Conservation (phyloP, 2,329 filamentous ascomycete species). For the Teratosphaeria zuluensis region DNA sequence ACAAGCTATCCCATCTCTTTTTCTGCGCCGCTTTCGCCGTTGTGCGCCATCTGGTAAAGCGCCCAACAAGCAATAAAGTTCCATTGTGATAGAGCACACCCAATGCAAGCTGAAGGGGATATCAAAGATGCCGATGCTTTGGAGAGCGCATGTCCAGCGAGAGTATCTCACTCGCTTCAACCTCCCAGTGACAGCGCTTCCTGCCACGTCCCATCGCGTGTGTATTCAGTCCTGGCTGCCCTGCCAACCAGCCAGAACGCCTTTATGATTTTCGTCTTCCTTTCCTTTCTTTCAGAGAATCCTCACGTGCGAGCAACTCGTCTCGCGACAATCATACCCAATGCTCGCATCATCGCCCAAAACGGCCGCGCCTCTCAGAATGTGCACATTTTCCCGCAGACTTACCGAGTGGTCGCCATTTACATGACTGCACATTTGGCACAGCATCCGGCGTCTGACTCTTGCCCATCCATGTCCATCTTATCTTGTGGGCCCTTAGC, state of each 20-base stretch:
- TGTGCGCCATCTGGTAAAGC: not conserved
- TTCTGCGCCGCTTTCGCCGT: not conserved
- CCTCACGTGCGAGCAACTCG: not conserved
- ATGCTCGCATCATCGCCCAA: not conserved
- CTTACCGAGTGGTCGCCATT: conserved; percentile 16
- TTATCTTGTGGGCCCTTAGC: conserved; percentile 43
- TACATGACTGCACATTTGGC: conserved; percentile 83
- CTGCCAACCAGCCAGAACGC: not conserved
- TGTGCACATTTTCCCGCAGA: not conserved
- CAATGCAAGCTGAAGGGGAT: conserved; percentile 1
- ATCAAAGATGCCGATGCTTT: not conserved
- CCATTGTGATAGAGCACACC: not conserved
- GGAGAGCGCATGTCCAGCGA: not conserved
- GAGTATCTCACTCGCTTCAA: not conserved
- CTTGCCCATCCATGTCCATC: conserved; percentile 67
- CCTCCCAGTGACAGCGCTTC: not conserved
- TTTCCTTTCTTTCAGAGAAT: not conserved
- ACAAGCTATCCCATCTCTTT: not conserved
- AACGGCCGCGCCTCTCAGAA: not conserved
- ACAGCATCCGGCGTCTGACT: conserved; percentile 64
- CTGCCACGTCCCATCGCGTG: not conserved
- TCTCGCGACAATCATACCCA: not conserved
- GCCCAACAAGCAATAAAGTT: not conserved
- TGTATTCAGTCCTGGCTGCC: not conserved
- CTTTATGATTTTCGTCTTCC: not conserved